phyloP scores from a whole-genome alignment of 176 grass and related monocot species.

The Saccharum spontaneum region DNA sequence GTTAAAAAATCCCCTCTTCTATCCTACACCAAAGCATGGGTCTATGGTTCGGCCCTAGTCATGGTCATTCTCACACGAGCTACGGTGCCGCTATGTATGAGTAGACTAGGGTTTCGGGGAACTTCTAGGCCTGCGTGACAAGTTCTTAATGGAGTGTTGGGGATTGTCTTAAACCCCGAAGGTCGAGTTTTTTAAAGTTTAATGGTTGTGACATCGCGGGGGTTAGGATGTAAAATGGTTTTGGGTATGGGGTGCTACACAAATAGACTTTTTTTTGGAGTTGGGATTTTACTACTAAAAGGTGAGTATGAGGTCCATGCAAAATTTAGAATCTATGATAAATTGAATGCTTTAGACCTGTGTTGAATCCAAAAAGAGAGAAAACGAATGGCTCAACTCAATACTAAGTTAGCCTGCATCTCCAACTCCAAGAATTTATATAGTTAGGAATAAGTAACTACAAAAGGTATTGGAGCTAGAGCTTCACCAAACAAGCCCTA shows the following conservation, averaged over 20 bases:
- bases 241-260: not conserved
- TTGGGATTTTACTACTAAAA: not conserved
- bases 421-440: not conserved
- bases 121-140: too few species aligned
- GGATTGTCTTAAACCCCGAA: not conserved
- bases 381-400: not conserved
- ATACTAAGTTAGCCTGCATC: not conserved
- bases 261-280: not conserved
- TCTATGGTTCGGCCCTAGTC: not conserved
- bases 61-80: not conserved
- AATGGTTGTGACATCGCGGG: not conserved
- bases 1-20: not conserved
- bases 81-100: not conserved
- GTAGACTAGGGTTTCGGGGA: too few species aligned
- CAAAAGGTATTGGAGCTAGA: not conserved
- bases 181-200: not conserved
- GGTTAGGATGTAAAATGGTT: not conserved
- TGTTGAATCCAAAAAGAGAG: not conserved
- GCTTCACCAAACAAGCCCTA: not conserved
- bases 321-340: not conserved
- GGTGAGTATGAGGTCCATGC: not conserved
- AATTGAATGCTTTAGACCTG: not conserved
- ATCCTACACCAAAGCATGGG: too few species aligned
- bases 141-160: not conserved
- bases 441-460: not conserved